phyloP scores from a whole-genome alignment of 345 rosid species.

The Ricinus communis region DNA sequence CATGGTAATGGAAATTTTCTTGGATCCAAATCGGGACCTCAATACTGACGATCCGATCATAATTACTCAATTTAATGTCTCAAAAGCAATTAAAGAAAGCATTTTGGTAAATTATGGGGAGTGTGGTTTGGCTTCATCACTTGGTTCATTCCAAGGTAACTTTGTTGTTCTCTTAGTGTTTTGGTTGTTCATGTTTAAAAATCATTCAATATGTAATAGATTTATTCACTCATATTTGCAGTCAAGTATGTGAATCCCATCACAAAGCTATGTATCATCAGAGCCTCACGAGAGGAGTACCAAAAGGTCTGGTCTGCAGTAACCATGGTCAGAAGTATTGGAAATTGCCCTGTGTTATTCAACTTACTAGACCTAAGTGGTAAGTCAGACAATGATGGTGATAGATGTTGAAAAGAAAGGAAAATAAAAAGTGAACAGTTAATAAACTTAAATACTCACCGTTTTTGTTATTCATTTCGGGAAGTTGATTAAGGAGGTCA shows the following conservation, averaged over 20 bases:
- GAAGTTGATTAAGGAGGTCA: too few relatives aligned
- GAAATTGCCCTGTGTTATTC: constrained; percentile 59
- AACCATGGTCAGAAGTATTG: constrained; percentile 63
- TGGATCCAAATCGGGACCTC: constrained; percentile 65
- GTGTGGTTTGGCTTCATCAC: constrained; percentile 67
- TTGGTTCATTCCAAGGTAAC: constrained; percentile 59
- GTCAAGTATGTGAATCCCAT: constrained; percentile 76
- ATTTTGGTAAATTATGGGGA: constrained; percentile 73
- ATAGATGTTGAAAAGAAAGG: not conserved
- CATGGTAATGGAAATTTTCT: constrained; percentile 67
- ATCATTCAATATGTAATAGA: not conserved
- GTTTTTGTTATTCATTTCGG: too few relatives aligned
- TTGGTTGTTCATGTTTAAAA: not conserved
- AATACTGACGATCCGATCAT: constrained; percentile 54
- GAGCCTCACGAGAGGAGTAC: constrained; percentile 71
- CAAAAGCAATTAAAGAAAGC: constrained; percentile 61
- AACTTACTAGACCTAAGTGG: constrained; percentile 74
- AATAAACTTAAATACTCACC: too few relatives aligned
- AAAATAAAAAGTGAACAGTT: too few relatives aligned
- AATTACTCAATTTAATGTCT: constrained; percentile 60
- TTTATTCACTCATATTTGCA: constrained; percentile 28
- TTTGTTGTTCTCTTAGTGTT: not conserved
- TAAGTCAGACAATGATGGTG: constrained; percentile 23
- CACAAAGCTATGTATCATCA: constrained; percentile 64
- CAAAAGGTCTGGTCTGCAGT: constrained; percentile 76